Conservation (phyloP, 805 yeast genomes). For the Wickerhamiella siamensis region DNA sequence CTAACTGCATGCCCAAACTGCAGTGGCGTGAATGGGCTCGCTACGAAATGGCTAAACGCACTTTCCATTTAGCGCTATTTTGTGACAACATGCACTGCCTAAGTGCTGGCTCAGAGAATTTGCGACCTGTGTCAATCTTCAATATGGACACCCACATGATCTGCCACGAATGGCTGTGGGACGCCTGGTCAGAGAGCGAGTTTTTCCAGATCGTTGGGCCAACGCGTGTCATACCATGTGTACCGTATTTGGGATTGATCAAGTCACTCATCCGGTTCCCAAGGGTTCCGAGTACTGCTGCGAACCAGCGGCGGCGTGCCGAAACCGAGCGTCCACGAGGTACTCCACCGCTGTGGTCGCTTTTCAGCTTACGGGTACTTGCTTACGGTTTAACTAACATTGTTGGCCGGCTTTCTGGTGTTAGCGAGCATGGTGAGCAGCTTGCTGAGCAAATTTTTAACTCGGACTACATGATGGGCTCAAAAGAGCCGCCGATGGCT, state of each 20-base stretch:
- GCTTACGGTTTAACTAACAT: constrained; percentile 21
- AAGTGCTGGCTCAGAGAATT: constrained; percentile 1
- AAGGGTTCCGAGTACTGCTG: constrained; percentile 11
- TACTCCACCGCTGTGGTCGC: constrained; percentile 11
- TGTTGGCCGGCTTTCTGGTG: constrained; percentile 15
- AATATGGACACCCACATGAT: constrained; percentile 23
- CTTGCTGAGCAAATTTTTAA: constrained; percentile 12
- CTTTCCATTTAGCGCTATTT: constrained; percentile 19
- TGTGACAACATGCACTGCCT: constrained; percentile 18
- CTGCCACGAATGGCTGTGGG: constrained; percentile 21
- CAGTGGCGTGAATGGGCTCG: constrained; percentile 36
- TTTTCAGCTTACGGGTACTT: constrained; percentile 15
- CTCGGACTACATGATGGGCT: background rate
- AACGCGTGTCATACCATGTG: constrained; percentile 11
- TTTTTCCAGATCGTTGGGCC: constrained; percentile 20
- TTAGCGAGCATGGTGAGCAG: constrained; percentile 13
- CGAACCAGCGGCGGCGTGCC: background rate
- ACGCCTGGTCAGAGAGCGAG: constrained; percentile 15
- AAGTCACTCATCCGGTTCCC: constrained; percentile 23
- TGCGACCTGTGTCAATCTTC: constrained; percentile 17
- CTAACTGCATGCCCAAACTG: constrained; percentile 18
- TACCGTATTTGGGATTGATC: constrained; percentile 22
- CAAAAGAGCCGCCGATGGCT: background rate
- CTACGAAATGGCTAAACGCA: constrained; percentile 32
- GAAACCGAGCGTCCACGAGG: background rate